phyloP scores from a whole-genome alignment of 306 rosid genomes.

The Ormosia emarginata region DNA sequence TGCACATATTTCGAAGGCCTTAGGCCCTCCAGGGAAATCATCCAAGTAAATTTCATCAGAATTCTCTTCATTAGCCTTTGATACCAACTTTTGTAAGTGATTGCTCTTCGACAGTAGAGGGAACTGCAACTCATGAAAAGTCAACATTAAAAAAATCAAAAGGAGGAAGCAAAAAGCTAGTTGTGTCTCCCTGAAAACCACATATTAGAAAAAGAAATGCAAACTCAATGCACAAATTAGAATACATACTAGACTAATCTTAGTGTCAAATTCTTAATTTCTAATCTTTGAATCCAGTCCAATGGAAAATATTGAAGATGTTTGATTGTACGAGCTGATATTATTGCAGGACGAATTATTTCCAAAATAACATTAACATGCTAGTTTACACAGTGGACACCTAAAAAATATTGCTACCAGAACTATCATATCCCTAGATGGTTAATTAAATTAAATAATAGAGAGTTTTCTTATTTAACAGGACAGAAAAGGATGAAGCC shows the following conservation, averaged over 20 bases:
- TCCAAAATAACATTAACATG: background rate
- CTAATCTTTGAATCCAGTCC: background rate
- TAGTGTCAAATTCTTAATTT: background rate
- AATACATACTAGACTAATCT: background rate
- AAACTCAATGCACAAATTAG: background rate
- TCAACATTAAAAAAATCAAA: constrained; percentile 5
- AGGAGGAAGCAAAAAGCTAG: background rate
- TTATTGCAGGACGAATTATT: background rate
- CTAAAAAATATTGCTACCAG: background rate
- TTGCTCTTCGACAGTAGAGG: constrained; percentile 93
- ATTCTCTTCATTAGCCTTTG: constrained; percentile 60
- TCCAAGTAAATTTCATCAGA: constrained; percentile 61
- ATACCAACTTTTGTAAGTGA: constrained; percentile 55
- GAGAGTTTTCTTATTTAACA: background rate
- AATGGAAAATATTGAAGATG: background rate
- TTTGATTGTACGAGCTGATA: background rate
- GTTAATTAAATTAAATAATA: background rate
- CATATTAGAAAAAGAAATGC: background rate
- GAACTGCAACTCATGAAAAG: constrained; percentile 51
- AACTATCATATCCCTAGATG: background rate
- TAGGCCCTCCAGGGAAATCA: constrained; percentile 91
- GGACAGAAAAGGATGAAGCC: background rate
- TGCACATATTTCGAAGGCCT: constrained; percentile 90
- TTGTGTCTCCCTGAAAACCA: background rate
- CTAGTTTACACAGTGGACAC: background rate